Base-by-base conservation (phyloP, 441 rosid genomes). In the Corymbia citriodora region DNA sequence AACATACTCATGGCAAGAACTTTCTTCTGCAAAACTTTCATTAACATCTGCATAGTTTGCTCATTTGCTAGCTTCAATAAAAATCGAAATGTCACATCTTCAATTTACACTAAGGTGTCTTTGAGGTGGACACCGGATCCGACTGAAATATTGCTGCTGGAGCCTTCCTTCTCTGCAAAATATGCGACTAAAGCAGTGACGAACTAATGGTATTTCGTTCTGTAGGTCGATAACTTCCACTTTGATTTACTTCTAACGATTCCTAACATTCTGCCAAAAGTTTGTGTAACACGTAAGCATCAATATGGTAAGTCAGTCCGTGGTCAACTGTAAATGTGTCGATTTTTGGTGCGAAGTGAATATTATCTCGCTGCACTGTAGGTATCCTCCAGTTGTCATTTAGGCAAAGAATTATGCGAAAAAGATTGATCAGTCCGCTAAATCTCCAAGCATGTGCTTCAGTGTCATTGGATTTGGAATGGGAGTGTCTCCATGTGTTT, bases 211-310 rank as follows among this genome's bases (percentile, higher is more conserved):
- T 92, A 97, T 91, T 90, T 93, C 93, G 99, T 94, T 89, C 99
- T 92, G 81, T 97, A 95, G 1, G 99, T 97, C 0, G 99, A 97
- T 72, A 96, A 91, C 93, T 61, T 61, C 1, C 2, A 11, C 52
- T 50, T 40, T 40, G 99, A 92, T 74, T 93, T 89, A 23, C 97
- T 94, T 83, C 97, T 89, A 52, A 92, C 83, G 94, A 97, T 96
- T 90, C 98, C 99, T 74, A 94, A 92, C 98, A 97, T 95, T 93
- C 99, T 97, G 91, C 89, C 87, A 31, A 79, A 70, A 36, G 23
- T 63, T 27, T 13, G 48, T n/a, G 88, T 74, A n/a, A 59, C 27
- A 90, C 7, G 82, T n/a, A 31, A 89, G 10, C 11, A 74, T 72
- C 18, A 11, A n/a, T 25, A 89, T 9, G 33, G 55, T 59, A 27